Percentiles rank a stretch among this genome's conserved stretches.
Conservation (phyloP, 805 yeast genomes). For the Torulaspora franciscae region DNA sequence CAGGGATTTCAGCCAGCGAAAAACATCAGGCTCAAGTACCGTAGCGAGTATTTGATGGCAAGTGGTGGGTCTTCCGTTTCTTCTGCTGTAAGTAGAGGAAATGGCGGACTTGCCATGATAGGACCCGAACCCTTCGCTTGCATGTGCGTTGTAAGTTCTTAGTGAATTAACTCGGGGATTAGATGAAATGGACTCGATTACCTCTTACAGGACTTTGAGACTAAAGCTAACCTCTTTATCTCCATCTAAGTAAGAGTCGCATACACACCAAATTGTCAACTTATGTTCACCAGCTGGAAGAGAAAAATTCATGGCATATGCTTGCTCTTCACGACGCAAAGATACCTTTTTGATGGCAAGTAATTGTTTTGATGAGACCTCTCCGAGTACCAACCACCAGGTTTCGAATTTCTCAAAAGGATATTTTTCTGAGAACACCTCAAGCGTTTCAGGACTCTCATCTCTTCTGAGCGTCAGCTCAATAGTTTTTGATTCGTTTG, state of each 20-base stretch:
- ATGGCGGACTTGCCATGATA: background rate
- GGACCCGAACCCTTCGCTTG: background rate
- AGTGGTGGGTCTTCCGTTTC: background rate
- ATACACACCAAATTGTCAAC: slow-evolving; percentile 75
- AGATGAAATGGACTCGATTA: background rate
- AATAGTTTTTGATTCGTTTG: slow-evolving; percentile 47
- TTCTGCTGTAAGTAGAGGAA: background rate
- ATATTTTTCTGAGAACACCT: slow-evolving; percentile 53
- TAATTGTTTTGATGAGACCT: slow-evolving; percentile 50
- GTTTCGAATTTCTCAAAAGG: slow-evolving; percentile 52
- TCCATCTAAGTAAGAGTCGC: slow-evolving; percentile 90
- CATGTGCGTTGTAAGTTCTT: background rate
- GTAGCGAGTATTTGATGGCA: background rate
- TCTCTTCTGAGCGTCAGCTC: slow-evolving; percentile 56
- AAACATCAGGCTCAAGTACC: background rate
- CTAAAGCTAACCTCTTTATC: slow-evolving; percentile 72
- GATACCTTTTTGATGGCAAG: slow-evolving; percentile 67
- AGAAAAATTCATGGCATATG: slow-evolving; percentile 49
- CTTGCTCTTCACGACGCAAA: slow-evolving; percentile 49
- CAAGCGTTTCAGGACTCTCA: slow-evolving; percentile 67
- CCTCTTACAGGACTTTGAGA: slow-evolving; percentile 38
- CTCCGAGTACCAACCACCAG: slow-evolving; percentile 91
- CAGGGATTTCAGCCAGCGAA: background rate
- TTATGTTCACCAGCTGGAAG: slow-evolving; percentile 60
- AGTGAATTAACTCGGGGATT: too few species aligned